phyloP scores from a whole-genome alignment of 2,329 filamentous ascomycete genomes.

The Zelopaecilomyces penicillatus region DNA sequence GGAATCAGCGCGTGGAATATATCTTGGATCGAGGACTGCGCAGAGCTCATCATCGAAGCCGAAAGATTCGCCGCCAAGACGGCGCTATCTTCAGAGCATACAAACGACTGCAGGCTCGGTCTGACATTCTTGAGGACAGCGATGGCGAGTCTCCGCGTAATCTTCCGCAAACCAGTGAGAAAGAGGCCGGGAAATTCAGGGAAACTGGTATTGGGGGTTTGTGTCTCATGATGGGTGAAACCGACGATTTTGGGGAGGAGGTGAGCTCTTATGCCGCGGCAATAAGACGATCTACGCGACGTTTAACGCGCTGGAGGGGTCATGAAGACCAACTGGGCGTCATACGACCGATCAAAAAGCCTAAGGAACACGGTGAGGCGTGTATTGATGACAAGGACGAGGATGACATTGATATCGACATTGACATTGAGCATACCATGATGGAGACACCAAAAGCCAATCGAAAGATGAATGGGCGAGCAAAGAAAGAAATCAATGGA shows the following conservation, averaged over 20 bases:
- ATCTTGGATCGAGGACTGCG: conserved; percentile 69
- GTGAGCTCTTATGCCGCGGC: conserved; percentile 57
- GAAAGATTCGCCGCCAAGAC: conserved; percentile 53
- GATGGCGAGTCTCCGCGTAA: conserved; percentile 37
- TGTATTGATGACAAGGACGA: conserved; percentile 17
- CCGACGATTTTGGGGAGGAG: conserved; percentile 72
- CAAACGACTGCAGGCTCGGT: conserved; percentile 50
- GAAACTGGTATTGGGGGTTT: conserved; percentile 56
- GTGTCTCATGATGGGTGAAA: conserved; percentile 51
- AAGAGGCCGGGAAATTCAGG: conserved; percentile 34
- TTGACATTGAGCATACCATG: conserved; percentile 15
- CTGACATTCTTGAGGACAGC: conserved; percentile 52
- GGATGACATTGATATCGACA: conserved; percentile 22
- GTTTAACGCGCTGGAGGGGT: conserved; percentile 61
- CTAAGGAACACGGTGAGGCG: conserved; percentile 11
- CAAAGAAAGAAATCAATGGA: conserved; percentile 22
- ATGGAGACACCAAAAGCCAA: not conserved
- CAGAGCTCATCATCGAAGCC: conserved; percentile 54
- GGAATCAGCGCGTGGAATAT: conserved; percentile 71
- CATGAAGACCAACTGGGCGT: conserved; percentile 37
- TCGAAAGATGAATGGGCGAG: conserved; percentile 5
- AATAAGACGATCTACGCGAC: conserved; percentile 52
- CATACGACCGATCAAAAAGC: conserved; percentile 37
- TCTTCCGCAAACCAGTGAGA: conserved; percentile 20
- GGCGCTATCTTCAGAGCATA: conserved; percentile 60